Evolutionary conservation across 192 early-diverging fungal species (phyloP).

Genomic region (Gamsiella multidivaricata): DNA sequence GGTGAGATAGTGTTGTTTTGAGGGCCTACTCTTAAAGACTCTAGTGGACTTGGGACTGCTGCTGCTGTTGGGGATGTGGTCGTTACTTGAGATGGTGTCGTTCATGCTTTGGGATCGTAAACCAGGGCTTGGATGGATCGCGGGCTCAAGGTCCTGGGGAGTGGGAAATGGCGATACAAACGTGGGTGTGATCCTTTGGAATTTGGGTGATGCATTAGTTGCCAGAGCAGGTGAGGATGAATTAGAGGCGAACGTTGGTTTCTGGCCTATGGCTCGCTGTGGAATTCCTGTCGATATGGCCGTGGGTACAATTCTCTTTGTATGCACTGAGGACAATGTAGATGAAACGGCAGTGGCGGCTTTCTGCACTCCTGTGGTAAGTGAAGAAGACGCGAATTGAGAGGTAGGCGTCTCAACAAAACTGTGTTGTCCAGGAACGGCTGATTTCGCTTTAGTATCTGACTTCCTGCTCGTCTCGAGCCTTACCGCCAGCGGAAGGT

Average conservation of each 20-base stretch:
- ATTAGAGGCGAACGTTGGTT: no score
- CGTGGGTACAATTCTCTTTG: neutral
- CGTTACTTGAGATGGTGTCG: no score
- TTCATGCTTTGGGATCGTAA: neutral
- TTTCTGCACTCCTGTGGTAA: no score
- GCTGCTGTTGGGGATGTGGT: neutral
- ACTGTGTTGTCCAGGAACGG: no score
- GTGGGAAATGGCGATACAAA: neutral
- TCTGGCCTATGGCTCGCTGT: neutral
- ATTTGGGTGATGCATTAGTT: neutral
- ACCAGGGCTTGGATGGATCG: neutral
- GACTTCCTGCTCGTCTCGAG: no score
- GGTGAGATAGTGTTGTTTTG: conserved; percentile 1
- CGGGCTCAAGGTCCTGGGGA: conserved; percentile 1
- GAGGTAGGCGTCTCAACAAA: no score
- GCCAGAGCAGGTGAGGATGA: neutral
- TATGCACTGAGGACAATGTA: no score
- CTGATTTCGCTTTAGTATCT: no score
- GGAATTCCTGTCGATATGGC: neutral
- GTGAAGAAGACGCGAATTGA: no score
- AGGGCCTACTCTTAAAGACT: neutral
- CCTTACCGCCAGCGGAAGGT: no score
- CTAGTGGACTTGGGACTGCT: neutral
- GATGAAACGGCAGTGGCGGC: no score
- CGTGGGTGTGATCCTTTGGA: neutral